Conservation (phyloP, 2,329 filamentous ascomycete genomes). For the Aspergillus ruber region DNA sequence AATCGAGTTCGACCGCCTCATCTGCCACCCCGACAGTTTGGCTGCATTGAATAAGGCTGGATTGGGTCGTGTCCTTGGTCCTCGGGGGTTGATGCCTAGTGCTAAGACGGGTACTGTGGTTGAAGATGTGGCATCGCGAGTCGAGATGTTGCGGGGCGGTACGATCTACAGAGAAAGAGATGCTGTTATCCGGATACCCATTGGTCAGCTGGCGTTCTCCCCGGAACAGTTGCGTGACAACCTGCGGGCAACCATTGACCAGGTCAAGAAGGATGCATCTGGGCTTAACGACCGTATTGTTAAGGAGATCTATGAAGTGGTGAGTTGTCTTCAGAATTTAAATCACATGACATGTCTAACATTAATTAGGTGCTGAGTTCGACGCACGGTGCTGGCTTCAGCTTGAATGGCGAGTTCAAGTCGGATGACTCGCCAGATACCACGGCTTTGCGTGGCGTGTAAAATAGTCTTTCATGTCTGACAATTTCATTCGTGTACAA, state of each 20-base stretch:
- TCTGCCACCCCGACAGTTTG: constrained; percentile 76
- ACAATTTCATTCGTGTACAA: constrained; percentile 29
- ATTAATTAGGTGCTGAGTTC: constrained; percentile 70
- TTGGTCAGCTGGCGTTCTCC: constrained; percentile 84
- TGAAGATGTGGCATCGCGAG: constrained; percentile 64
- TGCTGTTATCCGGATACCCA: constrained; percentile 79
- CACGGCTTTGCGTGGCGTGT: constrained; percentile 39
- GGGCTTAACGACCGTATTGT: constrained; percentile 56
- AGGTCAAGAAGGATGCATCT: constrained; percentile 71
- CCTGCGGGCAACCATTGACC: constrained; percentile 67
- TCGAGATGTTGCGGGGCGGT: constrained; percentile 76
- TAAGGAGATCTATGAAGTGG: constrained; percentile 69
- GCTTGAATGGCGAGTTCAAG: constrained; percentile 71
- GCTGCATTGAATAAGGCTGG: constrained; percentile 73
- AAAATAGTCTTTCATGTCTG: constrained; percentile 37
- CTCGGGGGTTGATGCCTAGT: constrained; percentile 87
- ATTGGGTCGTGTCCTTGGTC: constrained; percentile 75
- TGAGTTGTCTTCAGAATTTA: constrained; percentile 28
- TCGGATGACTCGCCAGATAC: constrained; percentile 53
- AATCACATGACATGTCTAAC: constrained; percentile 27
- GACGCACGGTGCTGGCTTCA: constrained; percentile 79
- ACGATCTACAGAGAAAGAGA: constrained; percentile 80
- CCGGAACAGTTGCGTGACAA: constrained; percentile 82
- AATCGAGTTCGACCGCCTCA: constrained; percentile 80
- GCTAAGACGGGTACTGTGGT: constrained; percentile 84